Percentiles rank a stretch among this genome's conserved stretches.
Evolutionary conservation across 1,284 basidiomycete genomes (phyloP).

Genomic region (Rhodotorula glutinis): DNA sequence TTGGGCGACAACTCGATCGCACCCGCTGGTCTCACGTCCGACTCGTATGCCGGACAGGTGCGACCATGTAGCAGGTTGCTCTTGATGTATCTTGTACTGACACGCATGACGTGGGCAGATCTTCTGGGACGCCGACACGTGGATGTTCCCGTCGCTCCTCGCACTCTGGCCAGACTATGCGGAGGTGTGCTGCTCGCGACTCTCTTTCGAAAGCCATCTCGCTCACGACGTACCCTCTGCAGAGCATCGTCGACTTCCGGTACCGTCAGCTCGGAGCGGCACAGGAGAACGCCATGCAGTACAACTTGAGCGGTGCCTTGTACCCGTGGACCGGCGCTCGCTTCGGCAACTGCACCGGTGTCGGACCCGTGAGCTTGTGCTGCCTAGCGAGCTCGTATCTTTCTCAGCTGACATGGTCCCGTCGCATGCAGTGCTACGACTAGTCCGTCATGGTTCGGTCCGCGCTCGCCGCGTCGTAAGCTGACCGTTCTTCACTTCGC

Average conservation of each 20-base stretch:
- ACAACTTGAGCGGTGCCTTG: conserved; percentile 35
- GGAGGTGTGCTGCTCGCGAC: conserved; percentile 14
- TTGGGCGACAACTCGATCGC: conserved; percentile 44
- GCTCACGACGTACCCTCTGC: neutral
- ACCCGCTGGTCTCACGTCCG: conserved; percentile 42
- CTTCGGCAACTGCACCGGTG: conserved; percentile 38
- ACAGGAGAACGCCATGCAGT: conserved; percentile 25
- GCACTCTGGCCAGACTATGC: conserved; percentile 39
- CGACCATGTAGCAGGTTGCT: neutral
- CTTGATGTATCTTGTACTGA: neutral
- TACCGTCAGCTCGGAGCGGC: conserved; percentile 37
- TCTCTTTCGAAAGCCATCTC: neutral
- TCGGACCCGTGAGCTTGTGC: conserved; percentile 6
- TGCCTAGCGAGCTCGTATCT: conserved; percentile 6
- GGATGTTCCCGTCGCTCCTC: conserved; percentile 43
- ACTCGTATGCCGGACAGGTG: conserved; percentile 35
- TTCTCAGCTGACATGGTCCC: neutral
- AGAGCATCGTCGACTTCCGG: conserved; percentile 42
- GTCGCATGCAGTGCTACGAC: neutral
- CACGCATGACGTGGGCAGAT: conserved; percentile 4
- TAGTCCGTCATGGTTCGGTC: neutral
- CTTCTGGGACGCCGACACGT: conserved; percentile 43
- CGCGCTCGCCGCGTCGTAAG: neutral
- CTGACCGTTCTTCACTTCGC: neutral
- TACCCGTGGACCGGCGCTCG: conserved; percentile 43